Base-by-base conservation (phyloP, 768 basidiomycete genomes). In the Vararia minispora region DNA sequence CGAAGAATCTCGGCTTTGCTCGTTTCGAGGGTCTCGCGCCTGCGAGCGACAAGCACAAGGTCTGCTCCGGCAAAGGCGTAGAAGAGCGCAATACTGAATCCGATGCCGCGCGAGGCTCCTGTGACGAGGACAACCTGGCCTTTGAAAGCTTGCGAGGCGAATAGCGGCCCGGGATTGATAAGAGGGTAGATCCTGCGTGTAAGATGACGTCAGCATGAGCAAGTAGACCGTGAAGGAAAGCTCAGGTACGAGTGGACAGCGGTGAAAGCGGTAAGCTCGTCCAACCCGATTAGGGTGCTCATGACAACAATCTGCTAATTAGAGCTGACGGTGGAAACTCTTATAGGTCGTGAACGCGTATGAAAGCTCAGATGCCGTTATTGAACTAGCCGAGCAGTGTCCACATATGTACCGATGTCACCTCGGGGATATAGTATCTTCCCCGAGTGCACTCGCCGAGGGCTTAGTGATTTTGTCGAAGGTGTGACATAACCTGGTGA, bases 91-190 rank as follows among this genome's bases (percentile, higher is more conserved):
- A 39, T 43, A 30, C 40, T 47, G 6, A 34, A 14, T 8, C 51
- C 50, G 18, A 52, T 46, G 26, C 47, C 47, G 9, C 38, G 39
- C 1, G 39, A 45, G 24, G 40, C 42, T 10, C 50, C 50, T 5
- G 50, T 52, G 37, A 52, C 39, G 30, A 52, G 27, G 11, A 49
- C 52, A 16, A 52, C 47, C 27, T 49, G 46, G 12, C 42, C 50
- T n/a, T 33, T 38, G 18, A 12, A 39, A 1, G 42, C 35, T 28
- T 43, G 38, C 18, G 14, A 11, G 16, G 34, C 30, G 18, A 39
- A 43, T 11, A 35, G 42, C 9, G 16, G 8, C 24, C 34, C n/a
- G 2, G 43, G 38, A 21, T 43, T 33, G 37, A 43, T 39, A 6
- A 33, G 20, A 3, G 42, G 42, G 10, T 39, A 39, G 1, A 39